Evolutionary conservation across 2,329 filamentous ascomycete genomes (phyloP).

Genomic region (Aspergillus sp.): DNA sequence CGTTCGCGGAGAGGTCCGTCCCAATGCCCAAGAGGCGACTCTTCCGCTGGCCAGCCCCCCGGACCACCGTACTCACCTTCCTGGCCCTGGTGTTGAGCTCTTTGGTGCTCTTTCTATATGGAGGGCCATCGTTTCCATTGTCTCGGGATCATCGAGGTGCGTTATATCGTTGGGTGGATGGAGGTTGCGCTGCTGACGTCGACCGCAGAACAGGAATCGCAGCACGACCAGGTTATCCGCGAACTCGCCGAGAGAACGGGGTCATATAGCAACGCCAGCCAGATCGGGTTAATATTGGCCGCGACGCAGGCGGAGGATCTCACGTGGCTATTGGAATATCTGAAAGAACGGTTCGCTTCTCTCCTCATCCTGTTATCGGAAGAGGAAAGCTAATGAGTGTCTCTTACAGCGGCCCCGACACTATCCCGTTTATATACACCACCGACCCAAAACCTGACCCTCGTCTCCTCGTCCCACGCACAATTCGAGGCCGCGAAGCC

Average conservation of each 20-base stretch:
- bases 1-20: slow-evolving; percentile 9
- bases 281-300: slow-evolving; percentile 25
- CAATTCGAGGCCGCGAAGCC: slow-evolving; percentile 62
- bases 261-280: slow-evolving; percentile 21
- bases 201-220: slow-evolving; percentile 11
- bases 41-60: slow-evolving; percentile 27
- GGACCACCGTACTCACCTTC: slow-evolving; percentile 21
- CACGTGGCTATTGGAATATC: slow-evolving; percentile 28
- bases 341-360: slow-evolving; percentile 24
- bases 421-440: slow-evolving; percentile 34
- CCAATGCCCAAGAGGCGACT: slow-evolving; percentile 25
- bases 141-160: slow-evolving; percentile 15
- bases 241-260: slow-evolving; percentile 24
- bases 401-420: slow-evolving; percentile 14
- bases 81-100: slow-evolving; percentile 22
- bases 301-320: slow-evolving; percentile 26
- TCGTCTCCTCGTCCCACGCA: slow-evolving; percentile 30
- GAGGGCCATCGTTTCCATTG: slow-evolving; percentile 13
- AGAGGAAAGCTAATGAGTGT: neutral
- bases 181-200: slow-evolving; percentile 3
- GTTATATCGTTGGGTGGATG: neutral
- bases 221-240: slow-evolving; percentile 19
- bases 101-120: slow-evolving; percentile 21
- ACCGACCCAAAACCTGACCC: slow-evolving; percentile 32
- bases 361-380: neutral